Evolutionary conservation across 2,329 filamentous ascomycete species (phyloP).

Genomic region (Graphium sp.): DNA sequence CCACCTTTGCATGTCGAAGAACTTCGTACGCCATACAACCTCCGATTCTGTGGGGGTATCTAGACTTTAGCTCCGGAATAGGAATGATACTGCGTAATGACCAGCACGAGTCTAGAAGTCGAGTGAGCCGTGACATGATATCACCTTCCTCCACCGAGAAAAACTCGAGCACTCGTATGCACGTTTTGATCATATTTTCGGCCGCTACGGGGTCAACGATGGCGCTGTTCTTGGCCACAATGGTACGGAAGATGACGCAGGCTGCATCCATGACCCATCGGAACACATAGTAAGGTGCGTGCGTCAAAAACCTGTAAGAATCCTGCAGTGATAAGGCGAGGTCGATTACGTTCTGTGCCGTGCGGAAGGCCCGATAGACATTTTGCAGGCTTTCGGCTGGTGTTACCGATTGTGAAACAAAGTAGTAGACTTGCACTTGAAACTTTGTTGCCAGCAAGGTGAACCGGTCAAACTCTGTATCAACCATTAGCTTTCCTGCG

Average conservation of each 20-base stretch:
- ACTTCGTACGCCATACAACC: slow-evolving; percentile 33
- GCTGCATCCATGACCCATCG: slow-evolving; percentile 26
- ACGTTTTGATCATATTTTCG: slow-evolving; percentile 13
- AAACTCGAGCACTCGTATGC: slow-evolving; percentile 12
- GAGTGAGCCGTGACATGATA: slow-evolving; percentile 23
- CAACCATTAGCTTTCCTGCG: no score
- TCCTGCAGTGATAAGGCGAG: slow-evolving; percentile 23
- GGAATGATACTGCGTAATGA: slow-evolving; percentile 19
- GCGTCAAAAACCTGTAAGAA: slow-evolving; percentile 20
- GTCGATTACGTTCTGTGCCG: slow-evolving; percentile 25
- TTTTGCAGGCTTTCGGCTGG: slow-evolving; percentile 22
- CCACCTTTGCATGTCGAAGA: slow-evolving; percentile 25
- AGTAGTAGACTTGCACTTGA: slow-evolving; percentile 37
- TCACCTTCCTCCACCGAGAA: slow-evolving; percentile 31
- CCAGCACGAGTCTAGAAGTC: slow-evolving; percentile 33
- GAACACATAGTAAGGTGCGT: slow-evolving; percentile 32
- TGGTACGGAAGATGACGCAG: slow-evolving; percentile 20
- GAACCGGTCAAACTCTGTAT: slow-evolving; percentile 14
- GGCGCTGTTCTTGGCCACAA: slow-evolving; percentile 8
- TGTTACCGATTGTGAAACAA: slow-evolving; percentile 23
- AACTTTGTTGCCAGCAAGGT: slow-evolving; percentile 29
- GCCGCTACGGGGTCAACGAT: slow-evolving; percentile 25
- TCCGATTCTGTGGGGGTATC: slow-evolving; percentile 26
- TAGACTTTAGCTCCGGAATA: slow-evolving; percentile 19
- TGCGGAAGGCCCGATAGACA: slow-evolving; percentile 27